Evolutionary conservation across 1,284 basidiomycete species (phyloP).

Genomic region (Trichosporon sp.): DNA sequence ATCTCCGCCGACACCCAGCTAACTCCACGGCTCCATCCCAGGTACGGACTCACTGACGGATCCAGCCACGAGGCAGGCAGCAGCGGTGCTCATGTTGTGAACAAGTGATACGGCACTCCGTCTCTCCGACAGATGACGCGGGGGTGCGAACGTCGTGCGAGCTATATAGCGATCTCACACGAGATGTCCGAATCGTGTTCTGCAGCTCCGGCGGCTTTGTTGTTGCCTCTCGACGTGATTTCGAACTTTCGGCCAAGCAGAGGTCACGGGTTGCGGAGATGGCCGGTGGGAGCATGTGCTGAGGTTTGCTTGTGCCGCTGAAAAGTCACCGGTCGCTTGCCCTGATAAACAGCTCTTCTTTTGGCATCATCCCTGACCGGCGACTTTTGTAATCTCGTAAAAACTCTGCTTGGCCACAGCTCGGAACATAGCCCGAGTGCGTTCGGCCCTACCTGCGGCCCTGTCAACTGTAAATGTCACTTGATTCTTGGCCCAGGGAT

Average conservation of each 20-base stretch:
- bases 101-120: background rate
- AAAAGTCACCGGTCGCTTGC: no score
- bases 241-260: background rate
- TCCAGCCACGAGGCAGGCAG: slow-evolving; percentile 9
- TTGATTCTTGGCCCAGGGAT: no score
- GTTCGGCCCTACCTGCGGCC: background rate
- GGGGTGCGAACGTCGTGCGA: background rate
- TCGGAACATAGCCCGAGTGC: background rate
- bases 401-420: background rate
- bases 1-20: background rate
- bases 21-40: no score
- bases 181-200: background rate
- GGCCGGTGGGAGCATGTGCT: background rate
- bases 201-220: background rate
- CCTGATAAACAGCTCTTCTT: background rate
- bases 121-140: slow-evolving; percentile 1
- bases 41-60: slow-evolving; percentile 13
- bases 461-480: no score
- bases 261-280: background rate
- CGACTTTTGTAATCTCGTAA: background rate
- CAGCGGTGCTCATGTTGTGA: background rate
- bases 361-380: background rate
- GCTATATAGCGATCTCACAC: background rate
- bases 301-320: background rate
- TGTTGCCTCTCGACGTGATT: background rate